phyloP scores from a whole-genome alignment of 2,329 filamentous ascomycete species.

The Phialophora expanda region DNA sequence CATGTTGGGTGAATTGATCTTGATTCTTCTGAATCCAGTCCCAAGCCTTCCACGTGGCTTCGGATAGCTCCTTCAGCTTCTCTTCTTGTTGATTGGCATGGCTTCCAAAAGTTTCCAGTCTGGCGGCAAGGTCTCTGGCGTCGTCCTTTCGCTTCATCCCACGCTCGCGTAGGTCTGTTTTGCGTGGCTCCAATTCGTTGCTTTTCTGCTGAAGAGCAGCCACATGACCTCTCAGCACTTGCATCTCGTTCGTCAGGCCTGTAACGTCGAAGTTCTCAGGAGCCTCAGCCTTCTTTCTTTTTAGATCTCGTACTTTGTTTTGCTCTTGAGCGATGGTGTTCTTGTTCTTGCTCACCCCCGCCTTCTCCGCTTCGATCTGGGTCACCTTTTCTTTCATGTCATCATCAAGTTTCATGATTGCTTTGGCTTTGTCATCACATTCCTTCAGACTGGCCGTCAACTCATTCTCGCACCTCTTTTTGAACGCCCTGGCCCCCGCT shows the following conservation, averaged over 20 bases:
- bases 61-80: slow-evolving; percentile 65
- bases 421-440: slow-evolving; percentile 44
- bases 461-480: slow-evolving; percentile 58
- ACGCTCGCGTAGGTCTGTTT: slow-evolving; percentile 46
- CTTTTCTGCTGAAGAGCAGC: slow-evolving; percentile 50
- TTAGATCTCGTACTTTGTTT: slow-evolving; percentile 65
- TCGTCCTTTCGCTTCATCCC: slow-evolving; percentile 46
- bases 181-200: slow-evolving; percentile 33
- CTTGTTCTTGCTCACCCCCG: slow-evolving; percentile 57
- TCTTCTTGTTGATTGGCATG: slow-evolving; percentile 74
- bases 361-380: slow-evolving; percentile 58
- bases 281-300: slow-evolving; percentile 65
- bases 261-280: slow-evolving; percentile 68
- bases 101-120: slow-evolving; percentile 69
- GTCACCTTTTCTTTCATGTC: slow-evolving; percentile 46
- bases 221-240: slow-evolving; percentile 24
- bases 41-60: slow-evolving; percentile 73
- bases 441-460: slow-evolving; percentile 51
- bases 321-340: slow-evolving; percentile 58
- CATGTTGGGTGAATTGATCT: slow-evolving; percentile 71
- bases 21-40: slow-evolving; percentile 79
- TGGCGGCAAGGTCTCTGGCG: slow-evolving; percentile 51
- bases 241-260: slow-evolving; percentile 31
- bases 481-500: slow-evolving; percentile 46
- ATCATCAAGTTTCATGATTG: slow-evolving; percentile 49